Percentiles rank a stretch among this genome's conserved stretches.
Evolutionary conservation across 306 rosid genomes (phyloP).

Genomic region (Ceratonia siliqua): DNA sequence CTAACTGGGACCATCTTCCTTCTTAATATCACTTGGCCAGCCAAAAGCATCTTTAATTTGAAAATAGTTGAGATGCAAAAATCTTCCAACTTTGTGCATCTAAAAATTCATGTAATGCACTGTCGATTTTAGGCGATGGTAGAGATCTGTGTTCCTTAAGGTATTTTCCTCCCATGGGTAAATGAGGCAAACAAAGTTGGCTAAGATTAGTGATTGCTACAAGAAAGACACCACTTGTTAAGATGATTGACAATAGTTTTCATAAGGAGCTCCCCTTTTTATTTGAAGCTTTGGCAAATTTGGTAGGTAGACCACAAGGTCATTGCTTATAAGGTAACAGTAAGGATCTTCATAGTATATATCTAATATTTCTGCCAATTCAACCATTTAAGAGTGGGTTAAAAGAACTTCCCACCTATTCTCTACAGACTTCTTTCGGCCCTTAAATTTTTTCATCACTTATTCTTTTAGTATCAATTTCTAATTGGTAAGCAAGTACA

Average conservation of each 20-base stretch:
- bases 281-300: conserved; percentile 50
- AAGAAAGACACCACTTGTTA: conserved; percentile 77
- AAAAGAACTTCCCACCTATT: conserved; percentile 83
- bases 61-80: conserved; percentile 56
- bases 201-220: conserved; percentile 61
- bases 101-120: conserved; percentile 42
- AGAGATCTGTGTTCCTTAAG: conserved; percentile 41
- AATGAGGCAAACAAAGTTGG: conserved; percentile 54
- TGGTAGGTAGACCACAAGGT: conserved; percentile 53
- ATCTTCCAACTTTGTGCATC: conserved; percentile 67
- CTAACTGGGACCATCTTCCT: conserved; percentile 56
- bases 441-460: conserved; percentile 62
- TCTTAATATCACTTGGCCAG: conserved; percentile 64
- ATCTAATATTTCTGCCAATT: conserved; percentile 73
- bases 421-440: conserved; percentile 68
- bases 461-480: conserved; percentile 57
- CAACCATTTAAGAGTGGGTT: conserved; percentile 96
- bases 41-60: conserved; percentile 68
- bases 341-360: conserved; percentile 79
- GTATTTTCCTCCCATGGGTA: conserved; percentile 45
- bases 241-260: conserved; percentile 53
- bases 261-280: conserved; percentile 62
- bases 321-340: conserved; percentile 62
- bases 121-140: conserved; percentile 53
- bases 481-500: conserved; percentile 76